Base-by-base conservation (phyloP, 2,329 filamentous ascomycete species). In the Rhynchosporium secalis region DNA sequence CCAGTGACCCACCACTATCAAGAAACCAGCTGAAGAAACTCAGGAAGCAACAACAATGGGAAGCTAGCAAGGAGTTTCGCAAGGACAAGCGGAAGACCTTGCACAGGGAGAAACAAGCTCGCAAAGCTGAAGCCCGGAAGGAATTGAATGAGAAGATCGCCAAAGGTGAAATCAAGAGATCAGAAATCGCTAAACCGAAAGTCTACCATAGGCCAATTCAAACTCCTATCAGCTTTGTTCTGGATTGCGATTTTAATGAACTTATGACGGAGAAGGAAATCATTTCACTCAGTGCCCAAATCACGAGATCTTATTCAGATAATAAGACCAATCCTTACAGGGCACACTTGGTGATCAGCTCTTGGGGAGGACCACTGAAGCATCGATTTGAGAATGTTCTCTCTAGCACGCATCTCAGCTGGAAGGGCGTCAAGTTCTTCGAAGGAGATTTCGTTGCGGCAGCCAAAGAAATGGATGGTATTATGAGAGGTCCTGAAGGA, bases 171-270 rank as follows among this genome's bases (percentile, higher is more conserved):
- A 60, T 66, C 58, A 55, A 65, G 47, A 56, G 10, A n/a, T 31
- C 29, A 3, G 29, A 54, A 26, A 46, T 41, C 10, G 61, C 57
- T 31, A 66, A 59, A n/a, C 60, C 46, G 61, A 65, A 63, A 26
- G 15, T 13, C 33, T 48, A 52, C 9, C 62, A 40, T 38, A 68
- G 70, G 55, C 70, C 76, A 48, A 78, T 80, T 55, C 83, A 86
- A 61, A 82, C 96, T 0, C 92, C 93, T 1, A 78, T 98, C 28
- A 85, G 91, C 0, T 79, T 99, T 68, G 81, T 99, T 63, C 79
- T 99, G 66, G 95, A 99, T 78, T 98, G 94, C 77, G 87, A 90
- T 68, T 99, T 96, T 74, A 93, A 99, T 75, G 81, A 90, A 47
- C 84, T 93, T 72, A 99, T 99, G 95, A 82, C 82, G 56, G 90